Base-by-base conservation (phyloP, 208 protist genomes). In the Crithidia sp. region DNA sequence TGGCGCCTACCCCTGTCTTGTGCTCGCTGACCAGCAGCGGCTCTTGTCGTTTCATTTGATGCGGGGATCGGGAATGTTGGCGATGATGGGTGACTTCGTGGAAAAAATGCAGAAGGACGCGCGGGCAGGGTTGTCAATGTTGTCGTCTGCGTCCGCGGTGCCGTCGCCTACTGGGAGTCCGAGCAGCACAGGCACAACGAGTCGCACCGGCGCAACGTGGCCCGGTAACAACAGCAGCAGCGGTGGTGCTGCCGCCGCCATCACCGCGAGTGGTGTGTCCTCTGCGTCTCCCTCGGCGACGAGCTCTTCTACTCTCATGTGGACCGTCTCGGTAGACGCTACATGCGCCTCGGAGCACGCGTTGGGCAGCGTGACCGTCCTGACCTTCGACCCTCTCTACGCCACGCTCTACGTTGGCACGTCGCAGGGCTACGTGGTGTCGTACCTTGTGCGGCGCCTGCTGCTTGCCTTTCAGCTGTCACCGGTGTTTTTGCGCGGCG, bases 361-460 rank as follows among this genome's bases (percentile, higher is more conserved):
- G 12, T 63, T 81, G 43, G 89, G 89, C 56, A 61, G 56, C 10
- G 83, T 88, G 7, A 79, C 82, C 9, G 66, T 66, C 19, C 50
- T 95, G 41, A 74, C 84, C 69, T 95, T 92, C 71, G 89, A 95
- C 55, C 70, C 82, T 4, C 56, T 77, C 37, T 79, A 84, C 75
- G 81, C 76, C 61, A 81, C 83, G 39, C 53, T 95, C 7, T 95
- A 95, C 55, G 77, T 92, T 16, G 89, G 89, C 17, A 92, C 89
- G n/a, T 73, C 70, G 37, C 83, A 92, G 54, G 89, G 89, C 14
- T 92, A 79, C 66, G 41, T 95, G 45, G 69, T 84, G 53, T 91
- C 87, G 12, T 95, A 91, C 64, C 74, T 92, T 10, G 56, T 95
- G 9, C 89, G 85, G n/a, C 87, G 84, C 50, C 71, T 95, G 17